These are phyloP conservation scores for Pleurotus eryngii DNA, from an alignment of 768 basidiomycete genomes.

Conservation along the genomic window DNA sequence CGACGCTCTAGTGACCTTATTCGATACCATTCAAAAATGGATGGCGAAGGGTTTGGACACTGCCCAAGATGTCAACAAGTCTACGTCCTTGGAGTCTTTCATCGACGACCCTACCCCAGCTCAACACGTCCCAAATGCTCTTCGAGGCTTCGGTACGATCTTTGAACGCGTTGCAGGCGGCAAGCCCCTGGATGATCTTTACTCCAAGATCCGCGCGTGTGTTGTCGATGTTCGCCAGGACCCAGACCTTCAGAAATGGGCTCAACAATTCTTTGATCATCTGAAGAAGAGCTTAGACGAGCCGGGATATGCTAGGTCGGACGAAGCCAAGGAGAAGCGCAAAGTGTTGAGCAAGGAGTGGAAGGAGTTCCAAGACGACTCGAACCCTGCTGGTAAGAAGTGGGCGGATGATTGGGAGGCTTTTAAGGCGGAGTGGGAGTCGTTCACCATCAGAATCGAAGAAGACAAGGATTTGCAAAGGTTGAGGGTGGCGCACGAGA, in stretches of 20 bases:
- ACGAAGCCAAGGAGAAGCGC: conserved; percentile 39
- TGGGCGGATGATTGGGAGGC: conserved; percentile 50
- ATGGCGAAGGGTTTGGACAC: conserved; percentile 48
- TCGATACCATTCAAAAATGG: conserved; percentile 56
- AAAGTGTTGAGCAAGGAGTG: conserved; percentile 48
- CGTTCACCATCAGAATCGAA: conserved; percentile 42
- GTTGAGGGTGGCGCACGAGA: conserved; percentile 43
- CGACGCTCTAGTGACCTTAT: conserved; percentile 52
- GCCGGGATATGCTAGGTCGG: conserved; percentile 49
- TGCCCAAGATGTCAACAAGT: conserved; percentile 38
- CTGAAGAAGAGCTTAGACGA: conserved; percentile 45
- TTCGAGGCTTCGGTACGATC: conserved; percentile 44
- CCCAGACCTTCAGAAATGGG: conserved; percentile 48
- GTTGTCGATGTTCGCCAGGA: conserved; percentile 52
- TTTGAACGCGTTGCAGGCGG: conserved; percentile 48
- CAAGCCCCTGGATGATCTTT: conserved; percentile 48
- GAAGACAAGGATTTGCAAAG: conserved; percentile 48
- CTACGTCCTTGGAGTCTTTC: conserved; percentile 49
- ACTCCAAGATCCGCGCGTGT: conserved; percentile 37
- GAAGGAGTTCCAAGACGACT: conserved; percentile 42
- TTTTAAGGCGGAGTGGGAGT: conserved; percentile 41
- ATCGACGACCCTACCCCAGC: conserved; percentile 62
- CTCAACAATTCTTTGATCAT: conserved; percentile 49
- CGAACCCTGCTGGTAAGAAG: conserved; percentile 37
- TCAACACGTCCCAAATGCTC: conserved; percentile 54